phyloP scores from a whole-genome alignment of 2,329 filamentous ascomycete species.

The Penicillium corylophilum region DNA sequence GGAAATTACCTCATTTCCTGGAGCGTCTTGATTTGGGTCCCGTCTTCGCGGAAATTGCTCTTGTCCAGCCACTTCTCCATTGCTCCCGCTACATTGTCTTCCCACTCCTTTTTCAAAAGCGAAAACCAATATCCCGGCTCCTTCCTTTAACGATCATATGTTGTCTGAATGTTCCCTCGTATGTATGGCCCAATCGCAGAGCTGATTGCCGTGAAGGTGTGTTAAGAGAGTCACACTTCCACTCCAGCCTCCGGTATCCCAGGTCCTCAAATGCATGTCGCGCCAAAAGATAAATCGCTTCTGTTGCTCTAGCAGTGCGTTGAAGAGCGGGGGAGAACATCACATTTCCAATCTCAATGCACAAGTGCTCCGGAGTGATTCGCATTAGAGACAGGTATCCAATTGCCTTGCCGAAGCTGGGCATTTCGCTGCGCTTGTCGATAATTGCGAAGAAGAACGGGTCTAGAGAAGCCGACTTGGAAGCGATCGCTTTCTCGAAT shows the following conservation, averaged over 20 bases:
- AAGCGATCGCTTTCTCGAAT: not conserved
- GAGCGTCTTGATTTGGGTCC: not conserved
- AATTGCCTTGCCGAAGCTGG: not conserved
- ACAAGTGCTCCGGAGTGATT: not conserved
- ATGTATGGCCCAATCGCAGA: constrained; percentile 55
- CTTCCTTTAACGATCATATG: constrained; percentile 59
- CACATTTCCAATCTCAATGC: not conserved
- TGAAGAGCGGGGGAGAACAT: not conserved
- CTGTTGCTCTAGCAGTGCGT: constrained; percentile 51
- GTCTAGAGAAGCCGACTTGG: not conserved
- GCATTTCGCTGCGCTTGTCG: not conserved
- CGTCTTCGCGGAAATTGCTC: not conserved
- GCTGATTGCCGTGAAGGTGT: constrained; percentile 55
- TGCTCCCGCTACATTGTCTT: not conserved
- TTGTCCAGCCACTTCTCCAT: not conserved
- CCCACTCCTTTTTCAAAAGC: constrained; percentile 10
- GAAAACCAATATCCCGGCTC: constrained; percentile 51
- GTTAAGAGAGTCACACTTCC: constrained; percentile 63
- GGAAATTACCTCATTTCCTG: not conserved
- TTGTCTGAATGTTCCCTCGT: constrained; percentile 60
- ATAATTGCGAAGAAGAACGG: not conserved
- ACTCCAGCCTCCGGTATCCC: constrained; percentile 58
- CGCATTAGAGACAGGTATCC: not conserved
- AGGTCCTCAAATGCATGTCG: constrained; percentile 54
- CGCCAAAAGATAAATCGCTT: constrained; percentile 57